Evolutionary conservation across 2,329 filamentous ascomycete species (phyloP).

Genomic region (Exophiala dermatitidis): DNA sequence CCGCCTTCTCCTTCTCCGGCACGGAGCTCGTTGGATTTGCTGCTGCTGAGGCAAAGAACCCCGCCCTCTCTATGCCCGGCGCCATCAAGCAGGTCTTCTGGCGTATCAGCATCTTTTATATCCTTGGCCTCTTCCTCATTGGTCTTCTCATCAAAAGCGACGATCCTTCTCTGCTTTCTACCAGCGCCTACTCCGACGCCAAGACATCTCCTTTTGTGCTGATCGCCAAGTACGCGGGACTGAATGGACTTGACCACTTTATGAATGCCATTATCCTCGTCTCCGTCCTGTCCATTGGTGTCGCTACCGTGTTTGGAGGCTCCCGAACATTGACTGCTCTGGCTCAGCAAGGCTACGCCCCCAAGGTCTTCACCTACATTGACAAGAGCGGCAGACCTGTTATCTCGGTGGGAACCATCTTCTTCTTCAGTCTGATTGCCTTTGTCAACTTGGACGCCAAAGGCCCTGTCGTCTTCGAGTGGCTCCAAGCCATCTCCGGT

Average conservation of each 20-base stretch:
- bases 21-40: conserved; percentile 57
- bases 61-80: conserved; percentile 65
- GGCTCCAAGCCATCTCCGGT: conserved; percentile 69
- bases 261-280: conserved; percentile 93
- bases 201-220: conserved; percentile 87
- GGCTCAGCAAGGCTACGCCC: conserved; percentile 78
- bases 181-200: conserved; percentile 52
- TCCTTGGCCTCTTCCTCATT: conserved; percentile 71
- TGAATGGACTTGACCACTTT: conserved; percentile 69
- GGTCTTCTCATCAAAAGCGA: conserved; percentile 72
- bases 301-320: conserved; percentile 83
- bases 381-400: conserved; percentile 75
- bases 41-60: conserved; percentile 52
- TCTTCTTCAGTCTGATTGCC: conserved; percentile 69
- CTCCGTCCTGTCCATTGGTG: conserved; percentile 80
- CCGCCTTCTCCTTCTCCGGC: conserved; percentile 56
- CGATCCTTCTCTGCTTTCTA: conserved; percentile 56
- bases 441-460: conserved; percentile 54
- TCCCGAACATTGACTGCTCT: conserved; percentile 83
- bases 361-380: conserved; percentile 67
- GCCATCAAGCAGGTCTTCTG: conserved; percentile 89
- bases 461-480: conserved; percentile 65
- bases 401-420: conserved; percentile 55
- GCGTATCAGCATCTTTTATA: conserved; percentile 87
- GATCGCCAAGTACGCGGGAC: conserved; percentile 75